Conservation (phyloP, 306 rosid species). For the Lithocarpus polystachyus region DNA sequence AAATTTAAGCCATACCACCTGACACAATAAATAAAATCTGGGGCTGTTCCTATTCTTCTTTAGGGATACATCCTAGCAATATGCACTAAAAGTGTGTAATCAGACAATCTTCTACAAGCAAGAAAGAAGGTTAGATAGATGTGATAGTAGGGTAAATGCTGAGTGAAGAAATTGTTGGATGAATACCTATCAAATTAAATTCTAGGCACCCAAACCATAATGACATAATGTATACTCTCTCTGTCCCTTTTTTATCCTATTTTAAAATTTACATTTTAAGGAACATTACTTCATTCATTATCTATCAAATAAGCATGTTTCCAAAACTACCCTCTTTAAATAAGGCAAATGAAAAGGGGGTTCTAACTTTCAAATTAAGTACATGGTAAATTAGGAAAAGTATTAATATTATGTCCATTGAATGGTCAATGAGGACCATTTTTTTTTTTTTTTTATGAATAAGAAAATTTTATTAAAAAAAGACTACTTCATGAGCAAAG, state of each 20-base stretch:
- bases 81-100: too few relatives aligned
- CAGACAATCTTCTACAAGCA: background rate
- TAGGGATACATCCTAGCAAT: background rate
- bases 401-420: too few relatives aligned
- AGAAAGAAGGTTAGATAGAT: background rate
- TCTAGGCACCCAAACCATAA: background rate
- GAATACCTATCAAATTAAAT: background rate
- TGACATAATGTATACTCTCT: background rate
- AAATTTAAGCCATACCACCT: background rate
- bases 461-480: too few relatives aligned
- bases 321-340: background rate
- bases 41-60: background rate
- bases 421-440: too few relatives aligned
- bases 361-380: too few relatives aligned
- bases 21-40: background rate
- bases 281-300: too few relatives aligned
- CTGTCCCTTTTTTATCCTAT: too few relatives aligned
- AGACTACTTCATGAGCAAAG: too few relatives aligned
- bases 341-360: too few relatives aligned
- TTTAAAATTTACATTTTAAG: too few relatives aligned
- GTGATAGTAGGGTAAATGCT: background rate
- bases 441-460: too few relatives aligned
- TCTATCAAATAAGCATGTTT: background rate
- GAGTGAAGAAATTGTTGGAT: background rate
- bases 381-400: too few relatives aligned